phyloP scores from a whole-genome alignment of 202 grass and related monocot genomes.

The Zoysia matrella region DNA sequence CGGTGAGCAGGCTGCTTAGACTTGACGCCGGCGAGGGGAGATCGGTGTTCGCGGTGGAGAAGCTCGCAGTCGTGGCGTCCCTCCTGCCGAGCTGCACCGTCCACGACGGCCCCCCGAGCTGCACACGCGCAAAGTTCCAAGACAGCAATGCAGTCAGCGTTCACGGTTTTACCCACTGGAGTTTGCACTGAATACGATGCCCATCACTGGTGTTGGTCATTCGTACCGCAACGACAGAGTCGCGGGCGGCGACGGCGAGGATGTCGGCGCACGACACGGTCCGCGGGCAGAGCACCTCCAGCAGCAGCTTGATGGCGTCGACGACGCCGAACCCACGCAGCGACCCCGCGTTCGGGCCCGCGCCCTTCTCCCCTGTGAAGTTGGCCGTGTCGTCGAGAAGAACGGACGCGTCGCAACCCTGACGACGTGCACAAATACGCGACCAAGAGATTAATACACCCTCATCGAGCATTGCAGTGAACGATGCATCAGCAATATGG shows the following conservation, averaged over 20 bases:
- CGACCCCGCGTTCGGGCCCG: constrained; percentile 50
- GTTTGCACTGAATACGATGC: background rate
- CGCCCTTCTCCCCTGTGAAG: constrained; percentile 64
- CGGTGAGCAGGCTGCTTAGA: no score
- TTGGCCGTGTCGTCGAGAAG: constrained; percentile 53
- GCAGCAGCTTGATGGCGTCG: constrained; percentile 44
- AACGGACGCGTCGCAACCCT: constrained; percentile 58
- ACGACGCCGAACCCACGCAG: constrained; percentile 52
- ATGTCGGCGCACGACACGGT: constrained; percentile 55
- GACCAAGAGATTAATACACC: background rate
- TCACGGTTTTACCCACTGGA: background rate
- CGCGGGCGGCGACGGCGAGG: constrained; percentile 49
- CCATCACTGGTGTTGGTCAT: background rate
- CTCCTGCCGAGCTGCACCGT: no score
- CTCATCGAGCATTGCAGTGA: background rate
- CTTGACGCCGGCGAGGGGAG: no score
- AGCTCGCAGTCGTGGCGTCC: no score
- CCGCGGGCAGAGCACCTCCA: constrained; percentile 50
- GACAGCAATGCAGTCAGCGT: background rate
- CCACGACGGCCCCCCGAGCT: constrained; percentile 53
- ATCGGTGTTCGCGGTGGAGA: no score
- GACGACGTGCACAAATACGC: background rate
- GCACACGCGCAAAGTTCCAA: background rate
- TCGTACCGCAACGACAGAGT: constrained; percentile 40
- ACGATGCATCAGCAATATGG: background rate